These are phyloP conservation scores for Pichia pseudocactophila DNA, from an alignment of 805 yeast species.

Conservation along the genomic window DNA sequence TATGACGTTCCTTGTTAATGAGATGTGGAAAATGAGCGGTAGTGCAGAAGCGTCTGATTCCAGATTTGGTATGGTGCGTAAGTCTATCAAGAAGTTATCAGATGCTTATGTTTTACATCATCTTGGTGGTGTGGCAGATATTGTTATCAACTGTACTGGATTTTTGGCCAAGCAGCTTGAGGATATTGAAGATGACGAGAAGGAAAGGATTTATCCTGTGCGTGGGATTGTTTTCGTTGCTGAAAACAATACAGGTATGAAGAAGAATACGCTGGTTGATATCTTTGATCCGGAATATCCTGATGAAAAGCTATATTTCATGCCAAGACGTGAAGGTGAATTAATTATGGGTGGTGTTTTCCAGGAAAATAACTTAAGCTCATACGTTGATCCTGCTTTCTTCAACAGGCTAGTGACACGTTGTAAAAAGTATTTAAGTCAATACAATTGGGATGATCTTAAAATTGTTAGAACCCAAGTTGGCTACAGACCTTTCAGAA, in stretches of 20 bases:
- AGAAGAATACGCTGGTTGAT: slow-evolving; percentile 26
- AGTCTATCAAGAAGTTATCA: slow-evolving; percentile 32
- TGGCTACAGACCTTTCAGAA: slow-evolving; percentile 61
- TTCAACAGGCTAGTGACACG: slow-evolving; percentile 38
- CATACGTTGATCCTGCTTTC: slow-evolving; percentile 33
- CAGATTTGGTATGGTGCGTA: slow-evolving; percentile 43
- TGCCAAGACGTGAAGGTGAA: slow-evolving; percentile 74
- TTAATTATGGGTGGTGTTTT: slow-evolving; percentile 52
- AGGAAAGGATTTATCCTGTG: slow-evolving; percentile 36
- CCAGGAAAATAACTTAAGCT: slow-evolving; percentile 16
- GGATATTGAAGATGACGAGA: slow-evolving; percentile 26
- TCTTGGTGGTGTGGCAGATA: slow-evolving; percentile 33
- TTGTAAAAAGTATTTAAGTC: slow-evolving; percentile 35
- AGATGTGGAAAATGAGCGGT: slow-evolving; percentile 13
- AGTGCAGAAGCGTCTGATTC: slow-evolving; percentile 13
- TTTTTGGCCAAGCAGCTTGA: slow-evolving; percentile 37
- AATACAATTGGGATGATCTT: slow-evolving; percentile 29
- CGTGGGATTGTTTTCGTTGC: slow-evolving; percentile 52
- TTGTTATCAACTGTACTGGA: slow-evolving; percentile 54
- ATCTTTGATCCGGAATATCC: slow-evolving; percentile 11
- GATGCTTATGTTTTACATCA: slow-evolving; percentile 41
- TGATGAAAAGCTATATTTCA: slow-evolving; percentile 45
- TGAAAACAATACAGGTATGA: slow-evolving; percentile 30
- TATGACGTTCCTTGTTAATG: slow-evolving; percentile 27
- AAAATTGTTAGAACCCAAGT: slow-evolving; percentile 45